phyloP scores from a whole-genome alignment of 768 basidiomycete species.

The Boletus sp. region DNA sequence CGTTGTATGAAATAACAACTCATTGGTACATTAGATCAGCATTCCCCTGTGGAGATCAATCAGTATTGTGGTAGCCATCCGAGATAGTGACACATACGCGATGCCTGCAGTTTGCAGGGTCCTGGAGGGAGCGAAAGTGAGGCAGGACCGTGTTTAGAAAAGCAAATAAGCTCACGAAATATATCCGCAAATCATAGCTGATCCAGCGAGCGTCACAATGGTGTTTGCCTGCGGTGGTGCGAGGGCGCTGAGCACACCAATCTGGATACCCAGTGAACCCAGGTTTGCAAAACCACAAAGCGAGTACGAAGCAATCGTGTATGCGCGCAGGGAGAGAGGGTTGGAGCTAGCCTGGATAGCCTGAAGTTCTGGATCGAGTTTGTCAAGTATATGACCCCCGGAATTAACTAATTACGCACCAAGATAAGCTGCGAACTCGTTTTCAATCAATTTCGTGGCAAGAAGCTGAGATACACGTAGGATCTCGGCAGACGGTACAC shows the following conservation, averaged over 20 bases:
- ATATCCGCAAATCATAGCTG: slow-evolving; percentile 71
- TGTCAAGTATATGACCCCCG: background rate
- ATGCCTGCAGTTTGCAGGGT: slow-evolving; percentile 59
- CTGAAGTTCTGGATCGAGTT: slow-evolving; percentile 29
- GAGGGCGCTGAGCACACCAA: slow-evolving; percentile 68
- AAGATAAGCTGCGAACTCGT: slow-evolving; percentile 79
- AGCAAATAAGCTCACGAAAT: slow-evolving; percentile 37
- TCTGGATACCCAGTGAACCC: slow-evolving; percentile 82
- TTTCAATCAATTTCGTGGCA: slow-evolving; percentile 83
- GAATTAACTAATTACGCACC: slow-evolving; percentile 20
- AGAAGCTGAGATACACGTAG: slow-evolving; percentile 76
- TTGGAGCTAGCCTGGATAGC: slow-evolving; percentile 46
- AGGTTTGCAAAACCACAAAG: slow-evolving; percentile 92
- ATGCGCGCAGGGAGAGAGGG: slow-evolving; percentile 69
- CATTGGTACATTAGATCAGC: slow-evolving; percentile 37
- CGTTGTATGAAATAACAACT: background rate
- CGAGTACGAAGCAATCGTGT: slow-evolving; percentile 80
- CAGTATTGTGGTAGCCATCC: background rate
- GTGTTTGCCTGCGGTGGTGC: slow-evolving; percentile 65
- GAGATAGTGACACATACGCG: slow-evolving; percentile 39
- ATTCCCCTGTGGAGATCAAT: slow-evolving; percentile 40
- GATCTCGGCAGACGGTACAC: slow-evolving; percentile 80
- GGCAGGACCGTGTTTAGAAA: background rate
- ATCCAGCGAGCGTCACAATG: slow-evolving; percentile 66
- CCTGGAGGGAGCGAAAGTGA: slow-evolving; percentile 13